These are phyloP conservation scores for Tremella fuciformis DNA, from an alignment of 768 basidiomycete species.

Conservation along the genomic window DNA sequence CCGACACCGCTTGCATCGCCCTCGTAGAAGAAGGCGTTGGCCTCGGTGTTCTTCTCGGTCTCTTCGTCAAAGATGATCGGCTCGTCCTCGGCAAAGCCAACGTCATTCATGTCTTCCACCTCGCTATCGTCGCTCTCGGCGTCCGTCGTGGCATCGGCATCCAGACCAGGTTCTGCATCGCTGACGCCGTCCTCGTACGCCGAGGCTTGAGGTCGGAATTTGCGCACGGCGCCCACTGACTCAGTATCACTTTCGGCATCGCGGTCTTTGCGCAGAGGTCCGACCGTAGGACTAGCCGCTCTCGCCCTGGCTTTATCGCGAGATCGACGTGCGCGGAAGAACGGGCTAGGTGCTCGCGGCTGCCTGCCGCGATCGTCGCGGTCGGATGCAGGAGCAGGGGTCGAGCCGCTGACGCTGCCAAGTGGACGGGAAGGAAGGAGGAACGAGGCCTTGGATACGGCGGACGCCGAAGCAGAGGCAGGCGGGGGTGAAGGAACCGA, in stretches of 20 bases:
- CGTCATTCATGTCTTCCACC: constrained; percentile 53
- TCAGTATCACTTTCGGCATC: constrained; percentile 55
- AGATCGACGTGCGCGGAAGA: constrained; percentile 62
- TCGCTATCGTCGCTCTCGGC: constrained; percentile 47
- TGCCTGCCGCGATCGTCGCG: constrained; percentile 33
- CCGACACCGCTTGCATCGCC: constrained; percentile 40
- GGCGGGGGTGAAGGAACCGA: constrained; percentile 16
- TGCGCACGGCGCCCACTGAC: constrained; percentile 38
- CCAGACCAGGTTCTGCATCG: constrained; percentile 21
- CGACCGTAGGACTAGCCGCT: constrained; percentile 57
- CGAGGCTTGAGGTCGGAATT: constrained; percentile 65
- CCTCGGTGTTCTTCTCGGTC: constrained; percentile 84
- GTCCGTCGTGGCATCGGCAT: constrained; percentile 20
- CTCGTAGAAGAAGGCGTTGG: constrained; percentile 57
- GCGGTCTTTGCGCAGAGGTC: constrained; percentile 55
- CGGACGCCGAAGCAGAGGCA: background rate
- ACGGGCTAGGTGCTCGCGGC: constrained; percentile 62
- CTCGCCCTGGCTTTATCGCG: constrained; percentile 62
- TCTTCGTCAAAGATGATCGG: constrained; percentile 64
- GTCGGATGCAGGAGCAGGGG: constrained; percentile 21
- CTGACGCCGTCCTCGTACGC: constrained; percentile 41
- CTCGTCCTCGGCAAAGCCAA: constrained; percentile 53
- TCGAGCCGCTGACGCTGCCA: constrained; percentile 34
- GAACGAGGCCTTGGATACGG: background rate
- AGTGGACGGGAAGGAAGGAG: constrained; percentile 1